Conservation (phyloP, 805 yeast species). For the Groenewaldozyma tartarivorans region DNA sequence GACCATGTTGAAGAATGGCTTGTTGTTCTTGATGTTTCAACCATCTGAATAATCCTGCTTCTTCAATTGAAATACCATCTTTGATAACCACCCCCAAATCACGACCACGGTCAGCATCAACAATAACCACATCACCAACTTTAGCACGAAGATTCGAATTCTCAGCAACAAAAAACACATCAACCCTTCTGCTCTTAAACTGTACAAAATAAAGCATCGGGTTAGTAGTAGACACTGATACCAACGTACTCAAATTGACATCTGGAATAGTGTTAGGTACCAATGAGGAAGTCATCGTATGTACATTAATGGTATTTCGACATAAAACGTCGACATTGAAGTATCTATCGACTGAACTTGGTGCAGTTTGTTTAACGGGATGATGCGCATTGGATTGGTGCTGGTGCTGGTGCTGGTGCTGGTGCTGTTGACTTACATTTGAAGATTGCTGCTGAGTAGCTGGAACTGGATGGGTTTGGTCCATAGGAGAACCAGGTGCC, state of each 20-base stretch:
- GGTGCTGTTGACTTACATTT: neutral
- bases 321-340: constrained; percentile 14
- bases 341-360: constrained; percentile 11
- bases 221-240: constrained; percentile 20
- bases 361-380: constrained; percentile 2
- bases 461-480: neutral
- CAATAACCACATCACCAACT: constrained; percentile 63
- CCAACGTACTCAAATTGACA: constrained; percentile 10
- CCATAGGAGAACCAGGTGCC: neutral
- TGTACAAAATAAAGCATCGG: constrained; percentile 49
- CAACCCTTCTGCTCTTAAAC: constrained; percentile 72
- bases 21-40: constrained; percentile 65
- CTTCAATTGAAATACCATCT: constrained; percentile 49
- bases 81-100: constrained; percentile 63
- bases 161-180: constrained; percentile 58
- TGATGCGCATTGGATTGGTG: constrained; percentile 5
- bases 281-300: neutral
- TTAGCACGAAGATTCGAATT: constrained; percentile 29
- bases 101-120: constrained; percentile 75
- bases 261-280: constrained; percentile 3
- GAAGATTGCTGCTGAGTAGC: constrained; percentile 1
- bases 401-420: constrained; percentile 6
- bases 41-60: constrained; percentile 57
- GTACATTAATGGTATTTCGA: constrained; percentile 6
- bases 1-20: constrained; percentile 42